A percentile compares a stretch with the other conserved stretches of the same genome.
phyloP scores from a whole-genome alignment of 2,329 filamentous ascomycete genomes.

The Sporothrix schenckii region DNA sequence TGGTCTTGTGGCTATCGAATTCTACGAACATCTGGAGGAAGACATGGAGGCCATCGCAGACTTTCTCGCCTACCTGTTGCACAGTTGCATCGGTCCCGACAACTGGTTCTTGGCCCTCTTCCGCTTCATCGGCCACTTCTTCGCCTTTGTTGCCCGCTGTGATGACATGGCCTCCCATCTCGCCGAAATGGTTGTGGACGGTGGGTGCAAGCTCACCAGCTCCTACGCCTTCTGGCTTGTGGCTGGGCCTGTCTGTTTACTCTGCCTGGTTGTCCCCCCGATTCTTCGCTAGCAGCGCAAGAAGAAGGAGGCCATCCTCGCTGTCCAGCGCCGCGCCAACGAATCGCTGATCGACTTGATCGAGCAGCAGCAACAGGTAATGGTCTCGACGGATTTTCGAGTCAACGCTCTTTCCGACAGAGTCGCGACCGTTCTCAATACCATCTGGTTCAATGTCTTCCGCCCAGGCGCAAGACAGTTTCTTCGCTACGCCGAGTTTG shows the following conservation, averaged over 20 bases:
- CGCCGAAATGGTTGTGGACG: neutral
- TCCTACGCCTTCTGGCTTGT: neutral
- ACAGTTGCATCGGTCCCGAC: too few relatives aligned
- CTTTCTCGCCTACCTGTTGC: neutral
- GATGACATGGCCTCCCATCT: neutral
- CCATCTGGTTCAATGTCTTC: slow-evolving; percentile 27
- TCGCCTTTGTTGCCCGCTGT: slow-evolving; percentile 20
- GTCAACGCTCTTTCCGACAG: neutral
- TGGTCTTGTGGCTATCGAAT: slow-evolving; percentile 13
- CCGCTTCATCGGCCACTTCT: neutral
- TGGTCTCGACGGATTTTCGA: neutral
- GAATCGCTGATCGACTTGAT: neutral
- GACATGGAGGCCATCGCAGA: slow-evolving; percentile 12
- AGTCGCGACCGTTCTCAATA: slow-evolving; percentile 5
- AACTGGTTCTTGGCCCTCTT: neutral
- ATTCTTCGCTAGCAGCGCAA: slow-evolving; percentile 5
- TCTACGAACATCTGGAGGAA: neutral
- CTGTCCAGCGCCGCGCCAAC: slow-evolving; percentile 17
- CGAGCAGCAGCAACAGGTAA: slow-evolving; percentile 8
- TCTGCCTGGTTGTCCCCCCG: neutral
- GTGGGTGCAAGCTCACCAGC: neutral
- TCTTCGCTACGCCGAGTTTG: slow-evolving; percentile 8
- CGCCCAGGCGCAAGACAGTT: slow-evolving; percentile 19
- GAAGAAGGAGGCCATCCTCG: neutral
- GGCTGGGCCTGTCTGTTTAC: neutral